Evolutionary conservation across 1,284 basidiomycete species (phyloP), one percentile per base, ranked within the genome.

Genomic region (Pseudozyma flocculosa): DNA sequence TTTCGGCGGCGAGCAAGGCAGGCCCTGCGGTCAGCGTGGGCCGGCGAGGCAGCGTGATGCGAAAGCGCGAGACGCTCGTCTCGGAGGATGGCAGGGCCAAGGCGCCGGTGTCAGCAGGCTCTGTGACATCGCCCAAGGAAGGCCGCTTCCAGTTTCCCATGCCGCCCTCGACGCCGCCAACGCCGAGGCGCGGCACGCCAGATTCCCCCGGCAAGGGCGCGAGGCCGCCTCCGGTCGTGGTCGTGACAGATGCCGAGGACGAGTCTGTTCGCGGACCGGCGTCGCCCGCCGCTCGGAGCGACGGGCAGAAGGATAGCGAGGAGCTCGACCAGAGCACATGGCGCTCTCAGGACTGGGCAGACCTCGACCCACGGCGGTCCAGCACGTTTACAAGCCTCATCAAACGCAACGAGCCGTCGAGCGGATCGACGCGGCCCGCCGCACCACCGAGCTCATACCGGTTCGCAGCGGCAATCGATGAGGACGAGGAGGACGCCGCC

Each of bases 1-100:
- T 66, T n/a, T 56, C 58, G 15, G 63, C 60, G 1, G 29, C 56
- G 0, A 54, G 46, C 15, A 60, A 47, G 42, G 48, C 36, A 4
- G 26, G 45, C 10, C 36, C 19, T 3, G 11, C 49, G 2, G 29
- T 17, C 14, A 39, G 34, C 0, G 13, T 55, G 17, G 54, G 32
- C 1, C 47, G 54, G 36, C 45, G 55, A 22, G 40, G 34, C 3
- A 62, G 58, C 38, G 23, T 55, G 40, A 18, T 45, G 43, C 18
- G 40, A 22, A 3, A 50, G 40, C 4, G 49, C 47, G 46, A 36
- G 54, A 43, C 43, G 47, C 2, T 29, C 11, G 48, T 49, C 2
- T 47, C 46, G 0, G 54, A 55, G 36, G 51, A 50, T 8, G 44
- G 26, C 2, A 45, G 50, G 8, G 24, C 43, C 1, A 40, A 39